Base-by-base conservation (phyloP, 129 eudicot species). In the Pulicaria dysenterica region DNA sequence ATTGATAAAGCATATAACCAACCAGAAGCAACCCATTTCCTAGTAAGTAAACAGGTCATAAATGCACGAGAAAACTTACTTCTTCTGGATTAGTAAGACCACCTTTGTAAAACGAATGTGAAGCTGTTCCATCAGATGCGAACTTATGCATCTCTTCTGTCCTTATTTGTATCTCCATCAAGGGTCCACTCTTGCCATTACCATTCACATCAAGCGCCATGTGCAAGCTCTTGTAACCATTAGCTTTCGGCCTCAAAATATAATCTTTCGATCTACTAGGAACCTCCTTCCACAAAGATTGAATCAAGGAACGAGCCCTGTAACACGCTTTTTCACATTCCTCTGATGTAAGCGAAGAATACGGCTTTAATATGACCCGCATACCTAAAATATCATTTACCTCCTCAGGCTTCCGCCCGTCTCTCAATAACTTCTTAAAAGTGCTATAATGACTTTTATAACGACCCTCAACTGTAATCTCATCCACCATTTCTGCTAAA, bases 191-290 rank as follows among this genome's bases (percentile, higher is more conserved):
- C 77, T 70, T 60, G 6, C 85, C 85, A 64, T 61, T 64, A n/a
- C 86, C 95, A 87, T 86, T 87, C 45, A 87, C 85, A 75, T 90
- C 93, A 83, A 93, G 92, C 8, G 96, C 96, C 98, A 93, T 93
- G 69, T 93, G 98, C 42, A 93, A 81, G 77, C 98, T 93, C 84
- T 77, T 80, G 58, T 93, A 93, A 40, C 98, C 98, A 74, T 90
- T 93, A 44, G 90, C 85, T 80, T 93, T 93, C 8, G 98, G 98
- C 43, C 54, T 73, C 2, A 84, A 75, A 65, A 93, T 90, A 81
- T 93, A 93, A 75, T 93, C 98, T 69, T 93, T 93, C 1, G 89
- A 85, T 68, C 96, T 88, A 51, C 69, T 83, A 4, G 91, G 90
- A 49, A 90, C 76, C 79, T 93, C 98, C 73, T 81, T 87, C 98